Conservation (phyloP, 768 basidiomycete genomes). For the Clitopilus passeckerianus region DNA sequence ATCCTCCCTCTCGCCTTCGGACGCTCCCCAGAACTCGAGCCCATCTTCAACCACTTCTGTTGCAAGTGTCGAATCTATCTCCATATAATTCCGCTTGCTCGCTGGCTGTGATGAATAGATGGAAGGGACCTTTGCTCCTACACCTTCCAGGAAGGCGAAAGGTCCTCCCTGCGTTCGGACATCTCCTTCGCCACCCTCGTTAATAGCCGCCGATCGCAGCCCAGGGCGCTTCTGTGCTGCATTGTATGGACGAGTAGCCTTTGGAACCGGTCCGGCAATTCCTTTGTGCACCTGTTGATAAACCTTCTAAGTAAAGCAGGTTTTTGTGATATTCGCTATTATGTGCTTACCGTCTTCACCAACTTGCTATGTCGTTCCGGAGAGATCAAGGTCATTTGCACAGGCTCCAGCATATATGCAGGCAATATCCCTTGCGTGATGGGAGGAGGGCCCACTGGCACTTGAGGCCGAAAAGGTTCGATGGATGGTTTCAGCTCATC, state of each 20-base stretch:
- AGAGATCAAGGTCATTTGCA: slow-evolving; percentile 40
- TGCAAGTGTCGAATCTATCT: background rate
- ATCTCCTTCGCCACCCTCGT: slow-evolving; percentile 5
- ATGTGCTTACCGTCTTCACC: slow-evolving; percentile 46
- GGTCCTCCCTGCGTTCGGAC: slow-evolving; percentile 2
- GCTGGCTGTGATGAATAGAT: background rate
- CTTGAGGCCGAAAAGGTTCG: slow-evolving; percentile 13
- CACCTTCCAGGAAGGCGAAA: background rate
- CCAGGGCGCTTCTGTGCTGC: slow-evolving; percentile 26
- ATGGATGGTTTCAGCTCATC: background rate
- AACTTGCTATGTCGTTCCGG: slow-evolving; percentile 44
- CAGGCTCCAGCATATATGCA: slow-evolving; percentile 43
- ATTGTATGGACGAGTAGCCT: slow-evolving; percentile 22
- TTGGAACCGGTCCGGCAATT: slow-evolving; percentile 13
- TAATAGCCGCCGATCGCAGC: slow-evolving; percentile 19
- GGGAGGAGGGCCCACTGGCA: slow-evolving; percentile 19
- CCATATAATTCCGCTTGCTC: background rate
- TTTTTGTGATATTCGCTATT: background rate
- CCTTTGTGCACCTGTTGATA: slow-evolving; percentile 15
- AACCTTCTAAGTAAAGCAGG: slow-evolving; percentile 4
- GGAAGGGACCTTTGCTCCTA: background rate
- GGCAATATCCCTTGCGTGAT: slow-evolving; percentile 41
- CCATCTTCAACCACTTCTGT: background rate
- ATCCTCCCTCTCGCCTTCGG: slow-evolving; percentile 2
- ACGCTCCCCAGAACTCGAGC: background rate